Conservation (phyloP, 179 eudicot species). For the Pouteria campechiana region DNA sequence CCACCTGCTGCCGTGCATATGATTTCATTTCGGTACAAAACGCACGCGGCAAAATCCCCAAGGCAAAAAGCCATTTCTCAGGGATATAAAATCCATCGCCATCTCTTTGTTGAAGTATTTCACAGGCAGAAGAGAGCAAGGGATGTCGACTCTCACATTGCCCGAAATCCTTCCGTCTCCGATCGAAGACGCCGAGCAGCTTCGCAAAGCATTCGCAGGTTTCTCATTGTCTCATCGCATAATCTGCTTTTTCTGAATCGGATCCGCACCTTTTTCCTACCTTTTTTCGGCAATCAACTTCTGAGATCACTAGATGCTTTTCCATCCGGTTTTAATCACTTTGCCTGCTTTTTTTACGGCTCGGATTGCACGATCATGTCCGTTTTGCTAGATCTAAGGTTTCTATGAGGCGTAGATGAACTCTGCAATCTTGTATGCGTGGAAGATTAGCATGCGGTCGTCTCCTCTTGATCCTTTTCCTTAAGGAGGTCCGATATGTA, state of each 20-base stretch:
- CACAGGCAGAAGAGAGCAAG: constrained; percentile 7
- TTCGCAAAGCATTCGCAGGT: constrained; percentile 69
- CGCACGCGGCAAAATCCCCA: too few relatives aligned
- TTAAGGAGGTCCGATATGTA: too few relatives aligned
- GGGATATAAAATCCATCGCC: too few relatives aligned
- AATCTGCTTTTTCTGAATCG: neutral
- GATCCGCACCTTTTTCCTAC: neutral
- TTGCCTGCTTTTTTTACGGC: neutral
- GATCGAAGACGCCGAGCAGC: constrained; percentile 57
- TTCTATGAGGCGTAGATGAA: neutral
- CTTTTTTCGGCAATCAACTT: neutral
- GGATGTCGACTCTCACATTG: constrained; percentile 44
- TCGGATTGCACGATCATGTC: neutral
- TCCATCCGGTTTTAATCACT: neutral
- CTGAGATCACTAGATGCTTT: neutral
- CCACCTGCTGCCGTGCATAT: too few relatives aligned
- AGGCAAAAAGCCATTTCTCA: too few relatives aligned
- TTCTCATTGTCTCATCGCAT: neutral
- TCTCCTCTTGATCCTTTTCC: too few relatives aligned
- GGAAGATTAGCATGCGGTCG: too few relatives aligned
- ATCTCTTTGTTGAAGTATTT: too few relatives aligned
- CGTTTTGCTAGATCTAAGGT: neutral
- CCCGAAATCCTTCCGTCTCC: constrained; percentile 46
- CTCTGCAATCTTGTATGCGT: too few relatives aligned
- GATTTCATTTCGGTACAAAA: too few relatives aligned